Evolutionary conservation across 805 yeast genomes (phyloP).

Genomic region (Sugiyamaella lignohabitans): DNA sequence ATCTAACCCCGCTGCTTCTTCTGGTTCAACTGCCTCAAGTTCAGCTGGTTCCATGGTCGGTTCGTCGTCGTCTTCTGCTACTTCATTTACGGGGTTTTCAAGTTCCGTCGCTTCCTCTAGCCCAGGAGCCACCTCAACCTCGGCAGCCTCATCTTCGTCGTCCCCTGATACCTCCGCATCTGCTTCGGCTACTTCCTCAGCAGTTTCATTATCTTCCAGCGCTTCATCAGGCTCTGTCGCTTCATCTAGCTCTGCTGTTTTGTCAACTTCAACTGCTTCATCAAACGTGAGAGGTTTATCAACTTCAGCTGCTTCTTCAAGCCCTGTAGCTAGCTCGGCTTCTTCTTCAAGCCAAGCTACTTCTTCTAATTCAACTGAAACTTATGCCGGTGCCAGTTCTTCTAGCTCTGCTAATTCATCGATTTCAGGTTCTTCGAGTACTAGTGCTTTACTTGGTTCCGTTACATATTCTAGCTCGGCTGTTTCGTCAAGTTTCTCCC

Average conservation of each 20-base stretch:
- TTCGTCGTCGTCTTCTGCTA: background rate
- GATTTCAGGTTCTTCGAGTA: background rate
- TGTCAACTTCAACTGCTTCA: background rate
- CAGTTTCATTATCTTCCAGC: background rate
- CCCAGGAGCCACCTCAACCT: background rate
- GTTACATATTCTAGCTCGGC: background rate
- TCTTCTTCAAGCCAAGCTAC: background rate
- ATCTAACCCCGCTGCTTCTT: background rate
- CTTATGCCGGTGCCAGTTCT: background rate
- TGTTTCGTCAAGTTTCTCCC: background rate
- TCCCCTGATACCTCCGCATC: background rate
- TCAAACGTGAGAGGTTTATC: background rate
- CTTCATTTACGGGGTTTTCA: background rate
- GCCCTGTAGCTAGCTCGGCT: background rate
- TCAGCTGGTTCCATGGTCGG: background rate
- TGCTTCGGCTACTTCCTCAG: background rate
- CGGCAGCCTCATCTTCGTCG: background rate
- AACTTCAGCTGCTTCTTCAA: constrained; percentile 1
- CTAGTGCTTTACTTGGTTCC: background rate
- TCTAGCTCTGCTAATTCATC: background rate
- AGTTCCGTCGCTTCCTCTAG: background rate
- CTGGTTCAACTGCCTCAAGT: background rate
- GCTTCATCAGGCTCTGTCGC: constrained; percentile 41
- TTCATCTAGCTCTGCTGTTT: background rate
- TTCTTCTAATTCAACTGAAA: background rate